Percentiles rank a stretch among this genome's conserved stretches.
Conservation (phyloP, 176 grass and related monocot species). For the Ampelocalamus luodianensis region DNA sequence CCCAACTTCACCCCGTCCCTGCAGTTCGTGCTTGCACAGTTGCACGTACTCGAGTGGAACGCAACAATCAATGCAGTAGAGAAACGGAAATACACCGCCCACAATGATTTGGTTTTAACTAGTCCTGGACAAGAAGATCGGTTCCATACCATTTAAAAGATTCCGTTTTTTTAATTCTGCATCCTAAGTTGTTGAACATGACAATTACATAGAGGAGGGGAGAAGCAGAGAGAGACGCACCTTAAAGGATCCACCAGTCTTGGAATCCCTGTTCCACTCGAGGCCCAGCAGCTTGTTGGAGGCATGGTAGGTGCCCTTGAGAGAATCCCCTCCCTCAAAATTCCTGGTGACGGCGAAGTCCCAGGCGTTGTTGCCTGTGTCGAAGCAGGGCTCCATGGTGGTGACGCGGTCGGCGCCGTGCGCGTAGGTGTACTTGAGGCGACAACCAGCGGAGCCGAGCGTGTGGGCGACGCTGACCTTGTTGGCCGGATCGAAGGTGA, state of each 20-base stretch:
- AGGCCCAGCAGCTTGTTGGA: conserved; percentile 73
- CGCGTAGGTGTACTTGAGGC: conserved; percentile 82
- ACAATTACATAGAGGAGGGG: neutral
- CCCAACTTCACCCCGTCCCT: neutral
- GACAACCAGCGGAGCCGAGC: conserved; percentile 59
- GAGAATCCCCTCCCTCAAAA: conserved; percentile 54
- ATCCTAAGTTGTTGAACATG: neutral
- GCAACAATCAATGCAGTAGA: neutral
- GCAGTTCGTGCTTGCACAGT: neutral
- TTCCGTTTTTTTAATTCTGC: neutral
- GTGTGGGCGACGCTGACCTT: conserved; percentile 73
- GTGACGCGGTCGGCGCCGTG: conserved; percentile 68
- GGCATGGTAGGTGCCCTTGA: conserved; percentile 79
- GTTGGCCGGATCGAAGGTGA: conserved; percentile 73
- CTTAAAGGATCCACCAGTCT: conserved; percentile 72
- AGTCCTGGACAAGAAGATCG: neutral
- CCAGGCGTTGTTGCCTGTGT: conserved; percentile 76
- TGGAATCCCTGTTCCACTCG: conserved; percentile 71
- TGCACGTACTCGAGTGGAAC: neutral
- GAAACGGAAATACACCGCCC: neutral
- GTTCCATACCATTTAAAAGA: neutral
- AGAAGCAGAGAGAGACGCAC: conserved; percentile 31
- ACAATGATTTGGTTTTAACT: neutral
- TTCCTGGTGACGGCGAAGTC: conserved; percentile 79
- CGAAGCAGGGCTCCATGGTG: conserved; percentile 77